Conservation (phyloP, 208 protist species). For the Angomonas deanei region DNA sequence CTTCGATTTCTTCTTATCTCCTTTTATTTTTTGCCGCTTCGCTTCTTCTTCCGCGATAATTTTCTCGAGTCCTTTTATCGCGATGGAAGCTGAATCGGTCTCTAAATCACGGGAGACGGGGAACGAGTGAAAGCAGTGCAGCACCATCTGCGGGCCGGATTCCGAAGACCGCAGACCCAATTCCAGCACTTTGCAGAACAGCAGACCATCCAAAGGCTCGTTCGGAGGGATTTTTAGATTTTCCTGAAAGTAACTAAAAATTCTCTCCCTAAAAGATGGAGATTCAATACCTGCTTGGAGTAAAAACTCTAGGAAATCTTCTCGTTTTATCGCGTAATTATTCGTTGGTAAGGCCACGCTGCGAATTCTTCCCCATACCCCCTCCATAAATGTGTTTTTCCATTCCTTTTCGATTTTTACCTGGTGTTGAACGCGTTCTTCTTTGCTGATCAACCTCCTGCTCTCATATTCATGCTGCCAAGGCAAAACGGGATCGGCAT, state of each 20-base stretch:
- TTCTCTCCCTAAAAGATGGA: constrained; percentile 10
- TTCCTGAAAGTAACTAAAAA: constrained; percentile 19
- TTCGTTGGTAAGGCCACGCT: constrained; percentile 29
- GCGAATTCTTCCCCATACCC: constrained; percentile 32
- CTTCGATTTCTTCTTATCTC: too few species aligned
- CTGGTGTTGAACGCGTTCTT: constrained; percentile 37
- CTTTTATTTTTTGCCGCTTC: neutral
- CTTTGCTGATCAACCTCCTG: constrained; percentile 20
- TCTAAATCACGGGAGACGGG: constrained; percentile 4
- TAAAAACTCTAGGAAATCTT: constrained; percentile 30
- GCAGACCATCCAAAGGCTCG: constrained; percentile 20
- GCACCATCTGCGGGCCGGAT: constrained; percentile 13
- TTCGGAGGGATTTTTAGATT: neutral
- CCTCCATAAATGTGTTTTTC: constrained; percentile 27
- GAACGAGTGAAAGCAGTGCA: constrained; percentile 35
- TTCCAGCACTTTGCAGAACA: constrained; percentile 36
- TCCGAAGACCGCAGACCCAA: constrained; percentile 22
- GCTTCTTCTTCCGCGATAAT: neutral
- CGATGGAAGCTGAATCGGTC: neutral
- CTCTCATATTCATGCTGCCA: constrained; percentile 37
- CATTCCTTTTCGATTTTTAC: constrained; percentile 31
- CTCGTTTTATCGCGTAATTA: constrained; percentile 24
- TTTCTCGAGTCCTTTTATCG: neutral
- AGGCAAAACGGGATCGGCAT: neutral
- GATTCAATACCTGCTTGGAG: constrained; percentile 25